A percentile compares a stretch with the other conserved stretches of the same genome.
phyloP scores from a whole-genome alignment of 441 rosid genomes.

The Pelargonium myrrhifolium region DNA sequence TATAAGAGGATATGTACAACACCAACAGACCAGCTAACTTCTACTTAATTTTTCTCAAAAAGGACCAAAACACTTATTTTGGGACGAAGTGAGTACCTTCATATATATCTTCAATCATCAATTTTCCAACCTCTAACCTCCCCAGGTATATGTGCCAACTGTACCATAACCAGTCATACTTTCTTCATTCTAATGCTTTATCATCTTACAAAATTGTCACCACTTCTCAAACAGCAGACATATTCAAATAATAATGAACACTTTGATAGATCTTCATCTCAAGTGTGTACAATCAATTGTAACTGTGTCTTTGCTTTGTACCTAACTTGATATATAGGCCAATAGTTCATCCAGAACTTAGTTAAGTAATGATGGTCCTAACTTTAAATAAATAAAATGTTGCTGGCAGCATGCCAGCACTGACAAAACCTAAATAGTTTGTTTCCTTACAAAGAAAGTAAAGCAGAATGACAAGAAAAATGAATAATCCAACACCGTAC shows the following conservation, averaged over 20 bases:
- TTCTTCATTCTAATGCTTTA: not conserved
- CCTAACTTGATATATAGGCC: not conserved
- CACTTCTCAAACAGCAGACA: not conserved
- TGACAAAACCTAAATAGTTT: not conserved
- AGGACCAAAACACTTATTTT: too few species aligned
- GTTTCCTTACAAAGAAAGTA: not conserved
- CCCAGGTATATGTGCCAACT: not conserved
- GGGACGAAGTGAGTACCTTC: not conserved
- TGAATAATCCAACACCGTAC: not conserved
- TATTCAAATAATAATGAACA: not conserved
- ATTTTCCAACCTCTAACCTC: not conserved
- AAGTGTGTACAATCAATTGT: not conserved
- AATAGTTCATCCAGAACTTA: not conserved
- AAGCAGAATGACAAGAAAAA: not conserved
- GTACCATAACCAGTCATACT: not conserved
- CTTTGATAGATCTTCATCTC: not conserved
- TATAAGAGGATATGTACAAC: too few species aligned
- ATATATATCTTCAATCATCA: not conserved
- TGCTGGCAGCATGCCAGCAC: too few species aligned
- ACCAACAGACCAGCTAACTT: too few species aligned
- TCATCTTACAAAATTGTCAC: not conserved
- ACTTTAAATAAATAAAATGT: not conserved
- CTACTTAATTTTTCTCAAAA: too few species aligned
- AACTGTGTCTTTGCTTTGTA: not conserved
- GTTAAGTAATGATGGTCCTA: not conserved